A percentile compares a stretch with the other conserved stretches of the same genome.
These are phyloP conservation scores for Metroxylon sagu DNA, from an alignment of 176 grass and related monocot genomes.

Conservation along the genomic window DNA sequence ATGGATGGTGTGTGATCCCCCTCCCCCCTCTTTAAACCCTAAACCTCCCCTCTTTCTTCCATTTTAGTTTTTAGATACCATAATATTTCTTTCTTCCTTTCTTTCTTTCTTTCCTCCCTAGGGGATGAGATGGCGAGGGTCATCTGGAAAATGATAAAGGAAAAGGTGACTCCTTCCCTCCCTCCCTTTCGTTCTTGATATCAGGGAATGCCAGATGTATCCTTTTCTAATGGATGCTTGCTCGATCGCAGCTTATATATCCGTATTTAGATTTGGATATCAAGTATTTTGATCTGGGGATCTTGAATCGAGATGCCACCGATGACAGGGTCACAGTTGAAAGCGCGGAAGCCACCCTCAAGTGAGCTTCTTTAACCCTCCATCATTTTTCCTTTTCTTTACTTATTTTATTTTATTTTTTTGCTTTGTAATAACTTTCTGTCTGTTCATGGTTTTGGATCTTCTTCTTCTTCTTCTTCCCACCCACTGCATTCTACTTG, in stretches of 20 bases:
- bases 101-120: conserved; percentile 4
- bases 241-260: conserved; percentile 55
- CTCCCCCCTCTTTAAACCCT: no score
- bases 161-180: conserved; percentile 39
- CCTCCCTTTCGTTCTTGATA: neutral
- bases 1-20: conserved; percentile 65
- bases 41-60: no score
- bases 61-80: no score
- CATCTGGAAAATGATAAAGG: conserved; percentile 92
- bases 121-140: conserved; percentile 98
- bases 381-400: neutral
- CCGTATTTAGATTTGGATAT: conserved; percentile 85
- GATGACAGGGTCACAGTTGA: conserved; percentile 83
- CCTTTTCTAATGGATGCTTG: neutral
- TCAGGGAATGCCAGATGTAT: no score
- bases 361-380: conserved; percentile 30
- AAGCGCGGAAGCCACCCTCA: conserved; percentile 74
- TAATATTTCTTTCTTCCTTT: no score
- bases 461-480: no score
- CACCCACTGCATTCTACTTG: no score
- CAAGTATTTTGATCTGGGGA: conserved; percentile 89
- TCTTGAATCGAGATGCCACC: conserved; percentile 77
- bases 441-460: no score
- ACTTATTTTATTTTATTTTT: no score
- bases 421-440: no score